Conservation (phyloP, 768 basidiomycete genomes). For the Termitomyces sp. region DNA sequence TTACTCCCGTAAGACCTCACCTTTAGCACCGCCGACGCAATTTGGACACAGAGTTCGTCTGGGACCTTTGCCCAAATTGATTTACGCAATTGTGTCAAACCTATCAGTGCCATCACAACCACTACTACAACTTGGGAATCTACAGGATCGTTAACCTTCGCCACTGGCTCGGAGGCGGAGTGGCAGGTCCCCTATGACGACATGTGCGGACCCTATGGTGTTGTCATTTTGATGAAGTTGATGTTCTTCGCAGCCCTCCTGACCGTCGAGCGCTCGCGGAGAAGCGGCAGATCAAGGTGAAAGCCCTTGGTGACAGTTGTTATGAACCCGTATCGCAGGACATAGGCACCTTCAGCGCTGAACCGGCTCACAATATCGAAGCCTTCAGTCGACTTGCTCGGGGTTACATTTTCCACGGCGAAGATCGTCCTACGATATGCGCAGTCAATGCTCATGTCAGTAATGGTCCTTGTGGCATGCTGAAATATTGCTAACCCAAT, state of each 20-base stretch:
- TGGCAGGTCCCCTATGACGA: constrained; percentile 82
- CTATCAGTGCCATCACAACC: constrained; percentile 63
- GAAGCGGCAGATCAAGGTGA: constrained; percentile 33
- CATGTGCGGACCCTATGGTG: constrained; percentile 36
- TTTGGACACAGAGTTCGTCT: constrained; percentile 70
- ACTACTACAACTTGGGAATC: constrained; percentile 62
- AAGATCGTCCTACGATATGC: constrained; percentile 44
- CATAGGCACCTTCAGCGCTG: constrained; percentile 43
- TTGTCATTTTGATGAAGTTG: neutral
- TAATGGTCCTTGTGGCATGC: neutral
- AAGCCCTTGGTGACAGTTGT: constrained; percentile 54
- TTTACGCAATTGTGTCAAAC: constrained; percentile 54
- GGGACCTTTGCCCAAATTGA: constrained; percentile 81
- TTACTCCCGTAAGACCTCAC: constrained; percentile 44
- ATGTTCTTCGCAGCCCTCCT: constrained; percentile 26
- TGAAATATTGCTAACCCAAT: constrained; percentile 3
- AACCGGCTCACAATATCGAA: constrained; percentile 33
- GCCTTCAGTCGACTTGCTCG: constrained; percentile 57
- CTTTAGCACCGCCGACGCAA: constrained; percentile 64
- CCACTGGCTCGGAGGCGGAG: constrained; percentile 40
- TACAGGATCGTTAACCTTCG: constrained; percentile 60
- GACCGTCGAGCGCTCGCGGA: constrained; percentile 26
- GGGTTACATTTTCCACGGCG: constrained; percentile 50
- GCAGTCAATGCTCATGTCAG: constrained; percentile 50
- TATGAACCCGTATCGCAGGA: constrained; percentile 49